Evolutionary conservation across 2,329 filamentous ascomycete genomes (phyloP), one percentile per base, ranked within the genome.

Genomic region (Verruconis gallopava): DNA sequence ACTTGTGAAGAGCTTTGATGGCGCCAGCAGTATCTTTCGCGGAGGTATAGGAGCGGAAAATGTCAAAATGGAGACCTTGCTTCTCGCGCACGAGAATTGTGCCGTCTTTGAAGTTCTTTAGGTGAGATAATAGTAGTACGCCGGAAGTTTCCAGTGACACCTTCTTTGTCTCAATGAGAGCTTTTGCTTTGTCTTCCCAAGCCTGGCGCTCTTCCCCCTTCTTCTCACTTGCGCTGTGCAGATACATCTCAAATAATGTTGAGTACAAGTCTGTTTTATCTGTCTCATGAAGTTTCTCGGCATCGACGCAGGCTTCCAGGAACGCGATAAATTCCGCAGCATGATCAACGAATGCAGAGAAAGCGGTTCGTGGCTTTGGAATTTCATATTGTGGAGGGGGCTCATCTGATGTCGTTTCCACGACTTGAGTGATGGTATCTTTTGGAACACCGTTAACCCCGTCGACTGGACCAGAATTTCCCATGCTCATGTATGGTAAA

Each of bases 191-290:
- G 34, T 71, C 71, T 55, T 95, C 85, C 89, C 91, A 98, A 48
- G 81, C 74, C 51, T 81, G 74, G 48, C 80, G 78, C 47, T 86
- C 72, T 13, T 47, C 56, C 59, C 79, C 79, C 53, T 79, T 83
- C 53, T 80, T 80, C 44, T 79, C 75, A 45, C 78, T 81, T 17
- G 89, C 83, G 52, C 86, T 91, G 59, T 93, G 83, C 5, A 98
- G 68, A 55, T 96, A 98, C 82, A 98, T 96, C 60, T 98, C 93
- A 55, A 98, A 96, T 12, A 98, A 61, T 0, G 93, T 95, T 0
- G 89, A 96, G 55, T 91, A 91, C 13, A 98, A 70, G 58, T 98
- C 93, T 1, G 80, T 74, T 48, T 78, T 82, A 55, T 95, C 83
- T 5, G 77, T 72, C 25, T 82, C 70, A 15, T 76, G 77, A n/a